These are phyloP conservation scores for Agrocybe praecox DNA, from an alignment of 768 basidiomycete species.

Conservation along the genomic window DNA sequence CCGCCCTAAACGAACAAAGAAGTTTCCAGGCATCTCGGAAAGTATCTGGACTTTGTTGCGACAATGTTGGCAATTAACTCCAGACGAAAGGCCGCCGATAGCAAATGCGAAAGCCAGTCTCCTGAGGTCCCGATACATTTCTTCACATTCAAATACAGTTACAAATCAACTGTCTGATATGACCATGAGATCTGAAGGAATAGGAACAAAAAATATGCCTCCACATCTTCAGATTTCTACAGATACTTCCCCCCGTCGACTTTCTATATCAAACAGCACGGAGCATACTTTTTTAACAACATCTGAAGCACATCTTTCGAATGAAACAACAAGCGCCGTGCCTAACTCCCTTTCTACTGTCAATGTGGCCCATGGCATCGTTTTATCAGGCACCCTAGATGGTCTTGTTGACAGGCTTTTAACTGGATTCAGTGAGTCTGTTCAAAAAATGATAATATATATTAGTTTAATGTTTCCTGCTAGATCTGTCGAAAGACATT, in stretches of 20 bases:
- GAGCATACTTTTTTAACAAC: too few relatives aligned
- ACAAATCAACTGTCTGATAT: too few relatives aligned
- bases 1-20: constrained; percentile 32
- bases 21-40: constrained; percentile 33
- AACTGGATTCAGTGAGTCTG: constrained; percentile 31
- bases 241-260: too few relatives aligned
- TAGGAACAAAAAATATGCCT: too few relatives aligned
- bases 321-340: constrained; percentile 25
- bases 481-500: constrained; percentile 32
- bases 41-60: constrained; percentile 45
- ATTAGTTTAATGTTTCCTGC: not conserved
- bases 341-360: constrained; percentile 26
- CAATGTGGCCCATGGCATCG: constrained; percentile 27
- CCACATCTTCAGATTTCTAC: too few relatives aligned
- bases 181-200: too few relatives aligned
- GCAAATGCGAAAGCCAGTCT: constrained; percentile 29
- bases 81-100: constrained; percentile 41
- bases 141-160: too few relatives aligned
- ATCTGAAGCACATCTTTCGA: constrained; percentile 2
- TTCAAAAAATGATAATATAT: not conserved
- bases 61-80: constrained; percentile 44
- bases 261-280: too few relatives aligned
- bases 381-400: constrained; percentile 43
- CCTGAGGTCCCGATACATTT: not conserved
- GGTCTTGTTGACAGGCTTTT: constrained; percentile 44